Base-by-base conservation (phyloP, 2,329 filamentous ascomycete species). In the Coccinonectria pachysandricola region DNA sequence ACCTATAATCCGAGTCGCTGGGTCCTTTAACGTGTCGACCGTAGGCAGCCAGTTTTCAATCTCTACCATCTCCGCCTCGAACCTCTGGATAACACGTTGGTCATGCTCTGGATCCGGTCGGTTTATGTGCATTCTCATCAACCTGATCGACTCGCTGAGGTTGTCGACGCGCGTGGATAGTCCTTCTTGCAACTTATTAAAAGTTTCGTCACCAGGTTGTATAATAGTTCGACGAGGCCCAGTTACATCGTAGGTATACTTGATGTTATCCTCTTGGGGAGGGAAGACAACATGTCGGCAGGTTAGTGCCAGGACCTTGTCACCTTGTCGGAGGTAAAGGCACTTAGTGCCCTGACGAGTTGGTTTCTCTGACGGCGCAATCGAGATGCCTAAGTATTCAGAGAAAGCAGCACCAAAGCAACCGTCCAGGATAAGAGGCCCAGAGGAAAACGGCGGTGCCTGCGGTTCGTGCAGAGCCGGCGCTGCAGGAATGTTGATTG, bases 261-360 rank as follows among this genome's bases (percentile, higher is more conserved):
- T 19, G 5, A 12, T 4, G 6, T 24, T 19, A 5, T 10, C 11
- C 1, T 8, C 10, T 8, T 13, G 14, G 3, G 10, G 6, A 6
- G 8, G 6, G 17, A 36, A 26, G 7, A 24, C 13, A 16, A 36
- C 25, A 28, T 36, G 33, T 8, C 33, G 21, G 16, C 30, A 32
- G 3, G 30, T 36, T 12, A 36, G 9, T 4, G 24, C 24, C 1
- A 32, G 6, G 1, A 33, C 11, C 4, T 18, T 24, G 2, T 15
- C 20, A 26, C 21, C n/a, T 23, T 19, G 5, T 4, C 27, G 30
- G n/a, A 36, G 21, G 20, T 32, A 32, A 9, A 32, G 19, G 6
- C 28, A 23, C 21, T 31, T 35, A 8, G 28, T 35, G 8, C 28
- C 32, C n/a, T 24, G 20, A 10, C 15, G 10, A 8, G 2, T 11